phyloP scores from a whole-genome alignment of 352 stramenopile species.

The Phytophthora hibernalis region DNA sequence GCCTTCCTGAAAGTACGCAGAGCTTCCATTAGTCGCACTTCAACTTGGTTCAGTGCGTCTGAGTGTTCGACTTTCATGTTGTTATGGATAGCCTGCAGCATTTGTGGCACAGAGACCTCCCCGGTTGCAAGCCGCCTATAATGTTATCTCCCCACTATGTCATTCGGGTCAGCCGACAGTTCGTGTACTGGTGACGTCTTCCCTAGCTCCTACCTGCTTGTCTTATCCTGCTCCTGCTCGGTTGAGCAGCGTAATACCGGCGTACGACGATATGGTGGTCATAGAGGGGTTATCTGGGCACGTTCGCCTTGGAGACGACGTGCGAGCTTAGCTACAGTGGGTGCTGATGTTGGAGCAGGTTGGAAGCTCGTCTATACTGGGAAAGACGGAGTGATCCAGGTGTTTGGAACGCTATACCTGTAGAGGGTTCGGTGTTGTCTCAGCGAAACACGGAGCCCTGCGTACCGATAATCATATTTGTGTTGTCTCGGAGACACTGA shows the following conservation, averaged over 20 bases:
- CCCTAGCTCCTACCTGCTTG: slow-evolving; percentile 1
- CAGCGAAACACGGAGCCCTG: no score
- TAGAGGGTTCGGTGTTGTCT: no score
- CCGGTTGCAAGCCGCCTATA: slow-evolving; percentile 4
- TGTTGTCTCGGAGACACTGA: not conserved
- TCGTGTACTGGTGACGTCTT: not conserved
- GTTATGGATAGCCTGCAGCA: no score
- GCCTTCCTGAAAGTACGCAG: no score
- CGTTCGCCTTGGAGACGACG: not conserved
- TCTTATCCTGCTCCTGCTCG: not conserved
- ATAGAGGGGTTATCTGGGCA: not conserved
- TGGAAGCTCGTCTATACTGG: not conserved
- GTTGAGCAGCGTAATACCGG: not conserved
- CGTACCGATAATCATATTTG: no score
- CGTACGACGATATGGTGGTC: slow-evolving; percentile 2
- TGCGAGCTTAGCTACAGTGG: not conserved
- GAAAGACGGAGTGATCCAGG: not conserved
- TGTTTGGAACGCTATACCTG: no score
- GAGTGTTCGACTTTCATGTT: no score
- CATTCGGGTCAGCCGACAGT: not conserved
- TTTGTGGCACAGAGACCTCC: not conserved
- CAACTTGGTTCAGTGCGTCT: no score
- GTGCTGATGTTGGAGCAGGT: not conserved
- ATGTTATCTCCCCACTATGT: not conserved
- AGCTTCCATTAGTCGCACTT: no score